Percentiles rank a stretch among this genome's conserved stretches.
Evolutionary conservation across 768 basidiomycete genomes (phyloP).

Genomic region (Trametes coccinea): DNA sequence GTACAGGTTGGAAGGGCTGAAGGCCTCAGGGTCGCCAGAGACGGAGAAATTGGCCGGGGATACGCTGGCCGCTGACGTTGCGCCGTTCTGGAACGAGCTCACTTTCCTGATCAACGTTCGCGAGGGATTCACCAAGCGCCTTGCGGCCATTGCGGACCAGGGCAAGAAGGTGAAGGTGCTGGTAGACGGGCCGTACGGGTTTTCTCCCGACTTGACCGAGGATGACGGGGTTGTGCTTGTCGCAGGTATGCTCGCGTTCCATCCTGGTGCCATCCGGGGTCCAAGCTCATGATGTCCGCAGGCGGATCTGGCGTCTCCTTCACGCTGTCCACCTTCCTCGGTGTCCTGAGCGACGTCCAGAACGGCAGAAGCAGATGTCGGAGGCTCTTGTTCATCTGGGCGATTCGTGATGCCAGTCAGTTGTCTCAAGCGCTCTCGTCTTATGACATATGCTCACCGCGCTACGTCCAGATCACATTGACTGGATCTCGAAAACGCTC

Average conservation of each 20-base stretch:
- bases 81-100: constrained; percentile 40
- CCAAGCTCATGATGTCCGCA: constrained; percentile 16
- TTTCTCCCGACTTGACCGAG: constrained; percentile 39
- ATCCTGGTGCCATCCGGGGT: neutral
- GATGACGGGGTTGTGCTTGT: constrained; percentile 52
- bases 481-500: constrained; percentile 48
- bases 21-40: neutral
- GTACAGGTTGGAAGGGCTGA: constrained; percentile 7
- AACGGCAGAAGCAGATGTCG: constrained; percentile 30
- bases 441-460: too few species aligned
- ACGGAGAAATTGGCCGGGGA: constrained; percentile 4
- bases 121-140: constrained; percentile 57
- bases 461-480: constrained; percentile 34
- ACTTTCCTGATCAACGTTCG: constrained; percentile 60
- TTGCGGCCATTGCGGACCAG: constrained; percentile 37
- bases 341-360: constrained; percentile 40
- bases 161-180: constrained; percentile 43
- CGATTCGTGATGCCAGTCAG: constrained; percentile 41
- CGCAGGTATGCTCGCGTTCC: constrained; percentile 40
- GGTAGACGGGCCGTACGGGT: constrained; percentile 62
- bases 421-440: neutral
- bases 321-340: constrained; percentile 45
- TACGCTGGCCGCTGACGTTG: neutral
- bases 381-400: constrained; percentile 45
- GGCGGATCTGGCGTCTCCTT: constrained; percentile 54